Evolutionary conservation across 1,139 yeast genomes (phyloP), one percentile per base, ranked within the genome.

Genomic region (Geotrichum reessii): DNA sequence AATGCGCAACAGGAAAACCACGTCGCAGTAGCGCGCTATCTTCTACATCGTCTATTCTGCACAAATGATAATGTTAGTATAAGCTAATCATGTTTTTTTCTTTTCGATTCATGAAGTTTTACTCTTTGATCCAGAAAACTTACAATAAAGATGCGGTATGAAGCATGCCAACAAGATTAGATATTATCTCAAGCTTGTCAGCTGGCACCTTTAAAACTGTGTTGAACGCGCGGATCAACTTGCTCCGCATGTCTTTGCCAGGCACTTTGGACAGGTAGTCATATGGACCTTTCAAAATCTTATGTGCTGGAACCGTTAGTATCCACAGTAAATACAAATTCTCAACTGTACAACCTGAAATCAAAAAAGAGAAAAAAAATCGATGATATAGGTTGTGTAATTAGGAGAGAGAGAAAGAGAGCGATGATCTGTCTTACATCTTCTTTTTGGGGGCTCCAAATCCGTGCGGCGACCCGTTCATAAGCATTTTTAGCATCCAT

Each of bases 1-100:
- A 73, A 71, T 91, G 97, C 0, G 96, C 90, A 2, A 90, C 83
- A 0, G 90, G 87, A 24, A 76, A 72, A 0, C 97, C 97, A 40
- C 98, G 74, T 63, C 98, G 77, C 52, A 81, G 74, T 33, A 73
- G 74, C 0, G 95, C 86, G 52, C 74, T 77, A 69, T 91, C 98
- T 68, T 91, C 98, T 33, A 91, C 87, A 68, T 91, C 97, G 70
- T 91, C 97, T 33, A 91, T 82, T 17, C 70, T 68, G 31, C 19
- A 12, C 11, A 12, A 37, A 40, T 22, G n/a, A 9, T 19, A 33
- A 17, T 31, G 28, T 12, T 25, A 24, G 25, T 17, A 33, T 12
- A 14, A n/a, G n/a, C n/a, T 37, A 31, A 14, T 37, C 5, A 37
- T 3, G 5, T 4, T 37, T 14, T 31, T 31, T 14, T 37, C n/a